Base-by-base conservation (phyloP, 371 early-diverging fungal species). In the Capillidium heterosporum region DNA sequence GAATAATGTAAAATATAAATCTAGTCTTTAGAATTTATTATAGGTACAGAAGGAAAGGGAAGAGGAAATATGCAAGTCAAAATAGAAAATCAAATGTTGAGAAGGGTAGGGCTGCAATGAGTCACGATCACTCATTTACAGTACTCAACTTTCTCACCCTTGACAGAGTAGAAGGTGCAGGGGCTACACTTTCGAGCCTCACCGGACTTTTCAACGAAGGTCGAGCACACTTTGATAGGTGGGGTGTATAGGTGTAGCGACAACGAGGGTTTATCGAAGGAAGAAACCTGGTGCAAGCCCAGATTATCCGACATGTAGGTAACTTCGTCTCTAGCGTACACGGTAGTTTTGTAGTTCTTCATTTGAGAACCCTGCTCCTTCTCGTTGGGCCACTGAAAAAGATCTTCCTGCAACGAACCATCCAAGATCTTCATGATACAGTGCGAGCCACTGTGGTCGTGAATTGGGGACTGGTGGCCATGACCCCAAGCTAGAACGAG, bases 171-270 rank as follows among this genome's bases (percentile, higher is more conserved):
- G 61, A 84, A 85, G 24, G 77, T 67, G 48, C 81, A 81, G 47
- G 75, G 70, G 23, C 86, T 84, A 59, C 80, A 76, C 29, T 69
- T 72, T 39, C 80, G 75, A 17, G 83, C 74, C 43, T 65, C 71
- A 24, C 87, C 85, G 0, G 87, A 87, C 1, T 65, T 59, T 63
- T 85, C 87, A 55, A 82, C 75, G 67, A 89, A 93, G 4, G 87
- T 88, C 59, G 80, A 80, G 73, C 91, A 91, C 56, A 74, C 68
- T 48, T 87, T 68, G 63, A 82, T 83, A 4, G 95, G 92, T 21
- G 95, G 95, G 8, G 91, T 84, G 69, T 94, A 94, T 28, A 94
- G 72, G 63, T 94, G 95, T 29, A 94, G 76, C 2, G 93, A 89
- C 26, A 94, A 81, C 17, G 91, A 83, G 41, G 74, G 75, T 1